phyloP scores from a whole-genome alignment of 371 early-diverging fungal species.

The Apophysomyces variabilis region DNA sequence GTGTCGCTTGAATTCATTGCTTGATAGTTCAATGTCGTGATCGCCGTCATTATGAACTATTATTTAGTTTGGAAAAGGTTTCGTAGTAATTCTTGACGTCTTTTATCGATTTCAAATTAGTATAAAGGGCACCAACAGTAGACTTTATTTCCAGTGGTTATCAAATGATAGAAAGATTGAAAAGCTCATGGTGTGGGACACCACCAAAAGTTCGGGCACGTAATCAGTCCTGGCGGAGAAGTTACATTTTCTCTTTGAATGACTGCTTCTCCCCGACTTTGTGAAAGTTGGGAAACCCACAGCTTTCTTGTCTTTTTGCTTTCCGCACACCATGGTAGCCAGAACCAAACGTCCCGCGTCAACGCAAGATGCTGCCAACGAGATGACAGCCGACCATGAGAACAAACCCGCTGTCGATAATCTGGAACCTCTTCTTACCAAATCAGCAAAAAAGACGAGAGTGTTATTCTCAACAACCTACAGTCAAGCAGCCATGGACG shows the following conservation, averaged over 20 bases:
- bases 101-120: too few species aligned
- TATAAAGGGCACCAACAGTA: too few species aligned
- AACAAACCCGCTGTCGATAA: constrained; percentile 15
- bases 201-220: too few species aligned
- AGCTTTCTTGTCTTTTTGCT: constrained; percentile 5
- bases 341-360: constrained; percentile 32
- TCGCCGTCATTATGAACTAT: too few species aligned
- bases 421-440: constrained; percentile 41
- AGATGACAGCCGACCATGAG: constrained; percentile 10
- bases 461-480: constrained; percentile 59
- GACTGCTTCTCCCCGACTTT: constrained; percentile 8
- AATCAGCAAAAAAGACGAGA: constrained; percentile 62
- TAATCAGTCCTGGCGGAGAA: not conserved
- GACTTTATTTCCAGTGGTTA: too few species aligned
- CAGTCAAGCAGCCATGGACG: constrained; percentile 61
- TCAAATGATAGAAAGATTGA: too few species aligned
- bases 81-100: not conserved
- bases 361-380: constrained; percentile 15
- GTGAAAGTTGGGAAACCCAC: not conserved
- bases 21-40: too few species aligned
- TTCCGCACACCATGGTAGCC: constrained; percentile 26
- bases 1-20: too few species aligned
- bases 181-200: too few species aligned
- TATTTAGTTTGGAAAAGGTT: too few species aligned
- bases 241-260: not conserved